Base-by-base conservation (phyloP, 139 green algal genomes). In the Chlorella vulgaris region DNA sequence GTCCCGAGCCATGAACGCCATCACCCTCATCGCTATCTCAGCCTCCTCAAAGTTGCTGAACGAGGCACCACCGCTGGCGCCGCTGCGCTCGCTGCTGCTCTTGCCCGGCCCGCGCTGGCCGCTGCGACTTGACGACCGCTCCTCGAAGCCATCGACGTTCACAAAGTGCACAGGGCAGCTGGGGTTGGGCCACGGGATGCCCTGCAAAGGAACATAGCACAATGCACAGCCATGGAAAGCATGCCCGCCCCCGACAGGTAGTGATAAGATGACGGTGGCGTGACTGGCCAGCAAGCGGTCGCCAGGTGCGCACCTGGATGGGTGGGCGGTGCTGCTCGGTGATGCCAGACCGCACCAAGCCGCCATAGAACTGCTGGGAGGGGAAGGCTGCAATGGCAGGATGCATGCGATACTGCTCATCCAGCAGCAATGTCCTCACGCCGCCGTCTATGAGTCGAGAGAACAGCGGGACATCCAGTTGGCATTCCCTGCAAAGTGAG, bases 371-470 rank as follows among this genome's bases (percentile, higher is more conserved):
- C 2, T 68, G 42, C 4, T 38, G 6, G 0, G 89, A 90, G 26
- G 87, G 83, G n/a, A 91, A 93, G 29, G 43, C 78, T 2, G 87
- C 86, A 40, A 98, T 94, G 24, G 65, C 73, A 5, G 94, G 94
- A 78, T 98, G 92, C 94, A 97, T 97, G 43, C 94, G 88, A 85
- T 99, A 99, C 88, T 99, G 76, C 43, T 66, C 43, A 80, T 98
- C 89, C 79, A 99, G 88, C 84, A 99, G 86, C 55, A 91, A 65
- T 10, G 88, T 86, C 35, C 71, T 1, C 29, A 99, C 24, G 15
- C 94, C 94, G 86, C 68, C n/a, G 5, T 51, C 33, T 29, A 76
- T 55, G 63, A 98, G 81, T 8, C 91, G 81, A n/a, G 94, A 90
- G 80, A 98, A 99, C 50, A 99, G 83, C 19, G 93, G 96, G 26